Evolutionary conservation across 23 red algal genomes (phyloP).

Genomic region (Rhodosorus marinus): DNA sequence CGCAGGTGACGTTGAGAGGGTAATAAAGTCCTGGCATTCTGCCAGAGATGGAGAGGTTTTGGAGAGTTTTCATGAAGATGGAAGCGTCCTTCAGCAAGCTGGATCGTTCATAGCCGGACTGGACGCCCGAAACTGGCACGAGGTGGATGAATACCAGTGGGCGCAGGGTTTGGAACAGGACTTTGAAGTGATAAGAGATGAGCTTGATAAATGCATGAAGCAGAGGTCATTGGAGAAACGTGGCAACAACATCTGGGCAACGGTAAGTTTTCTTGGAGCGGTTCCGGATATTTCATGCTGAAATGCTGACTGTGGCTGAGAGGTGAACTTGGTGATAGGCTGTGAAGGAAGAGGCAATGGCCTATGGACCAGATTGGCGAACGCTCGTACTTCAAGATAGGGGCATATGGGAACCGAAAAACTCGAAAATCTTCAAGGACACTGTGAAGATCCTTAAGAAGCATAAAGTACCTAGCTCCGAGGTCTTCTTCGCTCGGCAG

Average conservation of each 20-base stretch:
- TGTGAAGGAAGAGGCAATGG: constrained; percentile 32
- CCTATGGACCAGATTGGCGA: constrained; percentile 78
- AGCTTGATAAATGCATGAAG: constrained; percentile 6
- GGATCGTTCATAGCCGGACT: constrained; percentile 23
- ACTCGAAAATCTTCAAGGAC: constrained; percentile 39
- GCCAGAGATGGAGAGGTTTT: neutral
- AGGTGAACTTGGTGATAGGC: too few relatives aligned
- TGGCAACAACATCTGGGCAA: constrained; percentile 58
- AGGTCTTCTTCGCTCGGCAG: constrained; percentile 80
- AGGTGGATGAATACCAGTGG: constrained; percentile 24
- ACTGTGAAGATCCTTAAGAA: constrained; percentile 27
- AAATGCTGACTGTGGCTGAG: too few relatives aligned
- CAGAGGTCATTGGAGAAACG: constrained; percentile 8
- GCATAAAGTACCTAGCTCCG: constrained; percentile 32
- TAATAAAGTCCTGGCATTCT: constrained; percentile 1
- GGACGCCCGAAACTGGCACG: constrained; percentile 17
- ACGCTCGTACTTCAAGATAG: constrained; percentile 81
- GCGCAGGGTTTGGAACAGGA: constrained; percentile 23
- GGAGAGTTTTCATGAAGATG: neutral
- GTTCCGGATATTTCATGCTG: too few relatives aligned
- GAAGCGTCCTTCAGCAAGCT: neutral
- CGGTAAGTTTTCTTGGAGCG: too few relatives aligned
- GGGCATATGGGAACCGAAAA: constrained; percentile 36
- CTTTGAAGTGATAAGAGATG: constrained; percentile 28
- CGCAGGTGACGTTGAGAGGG: neutral